phyloP scores from a whole-genome alignment of 2,329 filamentous ascomycete genomes.

The Mariannaea elegans region DNA sequence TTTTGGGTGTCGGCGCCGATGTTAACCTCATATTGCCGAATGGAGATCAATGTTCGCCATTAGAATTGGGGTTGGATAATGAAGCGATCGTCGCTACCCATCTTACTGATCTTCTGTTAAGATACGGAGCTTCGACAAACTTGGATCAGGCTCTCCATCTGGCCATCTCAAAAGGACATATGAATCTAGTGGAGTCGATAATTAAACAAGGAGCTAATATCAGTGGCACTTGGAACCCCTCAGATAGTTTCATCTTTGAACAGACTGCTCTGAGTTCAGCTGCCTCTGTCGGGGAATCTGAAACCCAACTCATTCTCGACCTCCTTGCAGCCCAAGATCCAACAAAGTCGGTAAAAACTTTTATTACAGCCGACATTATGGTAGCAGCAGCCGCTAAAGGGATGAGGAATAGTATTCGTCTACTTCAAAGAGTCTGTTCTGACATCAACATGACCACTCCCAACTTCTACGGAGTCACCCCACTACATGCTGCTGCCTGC shows the following conservation, averaged over 20 bases:
- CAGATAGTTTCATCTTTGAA: neutral
- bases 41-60: neutral
- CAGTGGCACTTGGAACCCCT: neutral
- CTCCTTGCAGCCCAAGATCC: neutral
- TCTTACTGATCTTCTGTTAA: neutral
- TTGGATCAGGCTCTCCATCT: neutral
- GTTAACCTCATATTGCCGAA: neutral
- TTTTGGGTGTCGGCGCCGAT: neutral
- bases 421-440: neutral
- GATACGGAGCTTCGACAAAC: neutral
- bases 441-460: neutral
- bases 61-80: neutral
- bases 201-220: neutral
- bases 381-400: neutral
- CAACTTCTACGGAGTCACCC: conserved; percentile 2
- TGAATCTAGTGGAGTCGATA: neutral
- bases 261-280: conserved; percentile 1
- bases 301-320: neutral
- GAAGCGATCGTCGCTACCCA: too few species aligned
- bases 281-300: neutral
- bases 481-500: conserved; percentile 4
- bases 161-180: neutral
- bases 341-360: neutral
- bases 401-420: neutral
- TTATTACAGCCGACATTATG: conserved; percentile 2